A percentile compares a stretch with the other conserved stretches of the same genome.
Evolutionary conservation across 1,139 yeast species (phyloP).

Genomic region (Chernovozyma aurita): DNA sequence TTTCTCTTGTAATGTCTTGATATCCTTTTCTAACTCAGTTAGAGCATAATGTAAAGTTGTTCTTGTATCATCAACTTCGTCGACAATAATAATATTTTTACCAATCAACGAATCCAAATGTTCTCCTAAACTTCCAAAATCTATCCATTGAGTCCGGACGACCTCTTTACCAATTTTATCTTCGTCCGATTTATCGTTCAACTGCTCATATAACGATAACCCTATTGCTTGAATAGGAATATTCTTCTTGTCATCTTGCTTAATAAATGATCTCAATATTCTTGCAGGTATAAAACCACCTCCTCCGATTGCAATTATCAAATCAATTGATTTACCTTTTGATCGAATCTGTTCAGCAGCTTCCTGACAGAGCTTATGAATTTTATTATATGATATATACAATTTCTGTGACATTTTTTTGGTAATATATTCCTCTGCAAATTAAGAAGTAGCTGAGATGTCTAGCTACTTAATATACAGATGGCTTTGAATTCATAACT

Average conservation of each 20-base stretch:
- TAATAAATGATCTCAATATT: constrained; percentile 57
- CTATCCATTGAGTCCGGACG: constrained; percentile 64
- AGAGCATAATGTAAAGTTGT: constrained; percentile 62
- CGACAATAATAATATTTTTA: constrained; percentile 59
- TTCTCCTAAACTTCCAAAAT: constrained; percentile 50
- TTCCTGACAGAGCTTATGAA: constrained; percentile 57
- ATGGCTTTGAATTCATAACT: too few species aligned
- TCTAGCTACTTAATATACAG: too few species aligned
- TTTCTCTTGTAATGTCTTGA: constrained; percentile 45
- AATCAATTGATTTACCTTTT: constrained; percentile 46
- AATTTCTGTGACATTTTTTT: neutral
- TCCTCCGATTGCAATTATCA: constrained; percentile 64
- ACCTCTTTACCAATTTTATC: constrained; percentile 56
- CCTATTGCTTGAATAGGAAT: constrained; percentile 66
- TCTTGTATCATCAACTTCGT: constrained; percentile 67
- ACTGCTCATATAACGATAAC: constrained; percentile 55
- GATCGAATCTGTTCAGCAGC: constrained; percentile 42
- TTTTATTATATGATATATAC: constrained; percentile 58
- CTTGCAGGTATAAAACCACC: constrained; percentile 70
- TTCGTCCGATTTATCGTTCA: constrained; percentile 31
- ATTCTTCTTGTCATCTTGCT: constrained; percentile 50
- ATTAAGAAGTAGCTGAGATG: too few species aligned
- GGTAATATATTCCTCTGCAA: too few species aligned
- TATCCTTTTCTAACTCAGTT: constrained; percentile 54
- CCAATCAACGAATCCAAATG: constrained; percentile 55